phyloP scores from a whole-genome alignment of 2,329 filamentous ascomycete species.

The Phaeosphaeriaceae sp. region DNA sequence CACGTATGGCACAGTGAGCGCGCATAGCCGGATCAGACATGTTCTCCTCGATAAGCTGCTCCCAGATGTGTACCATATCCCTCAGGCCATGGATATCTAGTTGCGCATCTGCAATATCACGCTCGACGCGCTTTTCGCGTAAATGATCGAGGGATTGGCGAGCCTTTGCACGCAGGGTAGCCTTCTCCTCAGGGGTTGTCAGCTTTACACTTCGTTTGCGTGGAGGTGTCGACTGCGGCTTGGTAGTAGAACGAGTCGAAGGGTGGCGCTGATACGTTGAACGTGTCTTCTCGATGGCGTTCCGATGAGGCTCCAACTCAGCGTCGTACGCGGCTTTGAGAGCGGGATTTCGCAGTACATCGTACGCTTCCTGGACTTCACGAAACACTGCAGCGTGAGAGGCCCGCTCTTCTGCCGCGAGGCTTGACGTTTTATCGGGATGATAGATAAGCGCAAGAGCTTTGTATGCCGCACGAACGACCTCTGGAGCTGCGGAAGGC shows the following conservation, averaged over 20 bases:
- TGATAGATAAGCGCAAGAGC: constrained; percentile 21
- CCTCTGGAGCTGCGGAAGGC: constrained; percentile 14
- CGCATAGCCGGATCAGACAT: constrained; percentile 9
- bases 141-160: constrained; percentile 19
- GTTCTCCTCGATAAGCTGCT: constrained; percentile 18
- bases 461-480: constrained; percentile 29
- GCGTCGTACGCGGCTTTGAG: constrained; percentile 23
- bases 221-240: not conserved
- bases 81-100: constrained; percentile 12
- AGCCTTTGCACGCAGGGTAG: constrained; percentile 16
- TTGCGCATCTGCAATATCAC: constrained; percentile 15
- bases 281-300: constrained; percentile 1
- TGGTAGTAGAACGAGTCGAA: not conserved
- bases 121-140: constrained; percentile 10
- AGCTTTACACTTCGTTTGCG: constrained; percentile 9
- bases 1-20: constrained; percentile 17
- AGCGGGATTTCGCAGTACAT: constrained; percentile 19
- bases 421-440: constrained; percentile 20
- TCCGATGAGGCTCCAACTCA: constrained; percentile 12
- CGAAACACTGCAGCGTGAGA: constrained; percentile 12
- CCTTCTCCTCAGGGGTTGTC: constrained; percentile 19
- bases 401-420: constrained; percentile 13
- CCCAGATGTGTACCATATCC: constrained; percentile 19
- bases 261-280: constrained; percentile 8
- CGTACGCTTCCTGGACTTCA: constrained; percentile 22